Conservation (phyloP, 2,329 filamentous ascomycete genomes). For the Cladophialophora carrionii region DNA sequence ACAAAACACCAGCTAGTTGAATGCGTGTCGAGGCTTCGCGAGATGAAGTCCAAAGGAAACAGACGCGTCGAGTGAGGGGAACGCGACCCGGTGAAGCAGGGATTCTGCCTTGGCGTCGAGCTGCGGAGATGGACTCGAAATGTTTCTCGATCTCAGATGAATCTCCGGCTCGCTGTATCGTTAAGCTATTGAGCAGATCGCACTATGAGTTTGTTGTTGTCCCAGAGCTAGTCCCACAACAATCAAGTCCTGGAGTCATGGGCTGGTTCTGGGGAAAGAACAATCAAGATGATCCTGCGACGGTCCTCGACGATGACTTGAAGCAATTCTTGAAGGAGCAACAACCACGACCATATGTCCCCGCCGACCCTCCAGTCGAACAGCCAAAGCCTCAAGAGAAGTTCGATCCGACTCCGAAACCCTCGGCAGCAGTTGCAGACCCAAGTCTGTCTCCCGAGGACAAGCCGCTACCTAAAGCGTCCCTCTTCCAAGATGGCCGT, state of each 20-base stretch:
- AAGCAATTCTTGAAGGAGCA: conserved; percentile 84
- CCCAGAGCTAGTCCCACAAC: background rate
- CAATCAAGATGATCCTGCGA: conserved; percentile 64
- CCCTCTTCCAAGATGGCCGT: conserved; percentile 69
- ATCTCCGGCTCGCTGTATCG: background rate
- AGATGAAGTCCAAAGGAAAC: background rate
- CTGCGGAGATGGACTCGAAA: background rate
- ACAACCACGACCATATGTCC: conserved; percentile 70
- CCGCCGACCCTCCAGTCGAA: conserved; percentile 43
- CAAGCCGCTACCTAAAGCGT: conserved; percentile 48
- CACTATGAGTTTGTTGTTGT: background rate
- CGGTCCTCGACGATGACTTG: conserved; percentile 78
- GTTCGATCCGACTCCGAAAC: conserved; percentile 35
- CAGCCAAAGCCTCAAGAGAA: conserved; percentile 25
- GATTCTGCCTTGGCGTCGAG: conserved; percentile 4
- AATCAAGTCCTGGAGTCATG: conserved; percentile 49
- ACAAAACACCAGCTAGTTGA: background rate
- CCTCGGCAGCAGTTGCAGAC: conserved; percentile 33
- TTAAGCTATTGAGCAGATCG: background rate
- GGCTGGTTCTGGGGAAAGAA: conserved; percentile 65
- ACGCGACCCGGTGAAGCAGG: background rate
- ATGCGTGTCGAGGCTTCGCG: background rate
- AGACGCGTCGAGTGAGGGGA: conserved; percentile 12
- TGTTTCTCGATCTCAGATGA: background rate
- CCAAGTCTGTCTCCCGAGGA: conserved; percentile 37